phyloP scores from a whole-genome alignment of 148 eudicot genomes.

The Chenopodium quinoa region DNA sequence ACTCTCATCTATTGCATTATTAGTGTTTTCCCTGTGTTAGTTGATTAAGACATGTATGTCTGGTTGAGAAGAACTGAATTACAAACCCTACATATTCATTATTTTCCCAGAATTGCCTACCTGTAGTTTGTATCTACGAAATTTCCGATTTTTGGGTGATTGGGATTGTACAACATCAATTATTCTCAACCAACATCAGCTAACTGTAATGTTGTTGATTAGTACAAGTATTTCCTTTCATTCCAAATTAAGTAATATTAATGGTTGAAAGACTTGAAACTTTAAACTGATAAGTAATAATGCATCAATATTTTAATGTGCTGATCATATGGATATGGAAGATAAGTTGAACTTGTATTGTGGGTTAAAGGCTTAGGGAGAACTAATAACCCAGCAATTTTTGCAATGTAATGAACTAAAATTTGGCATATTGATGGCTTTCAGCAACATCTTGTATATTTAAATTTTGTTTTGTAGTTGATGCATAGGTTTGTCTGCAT shows the following conservation, averaged over 20 bases:
- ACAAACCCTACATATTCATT: background rate
- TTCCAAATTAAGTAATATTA: background rate
- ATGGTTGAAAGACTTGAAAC: background rate
- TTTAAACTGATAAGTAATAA: background rate
- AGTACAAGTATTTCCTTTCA: background rate
- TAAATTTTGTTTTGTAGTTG: background rate
- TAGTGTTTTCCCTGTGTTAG: background rate
- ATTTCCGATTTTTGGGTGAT: background rate
- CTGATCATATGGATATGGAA: background rate
- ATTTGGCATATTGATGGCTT: background rate
- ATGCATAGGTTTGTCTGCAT: background rate
- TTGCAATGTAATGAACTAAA: background rate
- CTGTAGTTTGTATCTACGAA: background rate
- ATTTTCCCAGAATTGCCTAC: background rate
- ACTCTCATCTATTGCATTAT: background rate
- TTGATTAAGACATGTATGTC: background rate
- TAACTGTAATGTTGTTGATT: background rate
- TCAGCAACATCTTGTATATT: background rate
- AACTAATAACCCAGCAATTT: background rate
- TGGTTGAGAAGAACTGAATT: background rate
- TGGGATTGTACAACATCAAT: background rate
- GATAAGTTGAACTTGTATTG: background rate
- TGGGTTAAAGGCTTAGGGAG: background rate
- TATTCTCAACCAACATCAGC: background rate
- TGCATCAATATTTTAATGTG: background rate